A percentile compares a stretch with the other conserved stretches of the same genome.
Evolutionary conservation across 768 basidiomycete species (phyloP).

Genomic region (Candolleomyces eurysporus): DNA sequence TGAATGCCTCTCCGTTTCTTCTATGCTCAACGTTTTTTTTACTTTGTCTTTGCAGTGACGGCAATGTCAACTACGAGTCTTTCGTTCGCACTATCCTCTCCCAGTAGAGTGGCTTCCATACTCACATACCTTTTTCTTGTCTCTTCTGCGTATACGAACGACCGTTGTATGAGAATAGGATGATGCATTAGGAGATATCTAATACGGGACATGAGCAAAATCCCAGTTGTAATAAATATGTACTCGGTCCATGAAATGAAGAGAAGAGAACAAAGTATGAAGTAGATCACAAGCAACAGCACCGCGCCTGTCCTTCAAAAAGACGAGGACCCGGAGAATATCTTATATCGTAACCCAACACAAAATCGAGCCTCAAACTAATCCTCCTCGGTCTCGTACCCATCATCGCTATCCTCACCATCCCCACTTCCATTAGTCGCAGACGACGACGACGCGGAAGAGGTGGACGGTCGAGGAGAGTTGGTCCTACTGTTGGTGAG

Average conservation of each 20-base stretch:
- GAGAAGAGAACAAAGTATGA: background rate
- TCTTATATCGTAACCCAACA: too few relatives aligned
- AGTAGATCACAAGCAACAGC: background rate
- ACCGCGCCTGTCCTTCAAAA: too few relatives aligned
- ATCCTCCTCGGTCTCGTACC: constrained; percentile 53
- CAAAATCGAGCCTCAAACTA: background rate
- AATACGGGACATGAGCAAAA: background rate
- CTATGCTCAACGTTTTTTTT: background rate
- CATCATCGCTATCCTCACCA: constrained; percentile 45
- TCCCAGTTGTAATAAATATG: background rate
- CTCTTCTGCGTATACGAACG: background rate
- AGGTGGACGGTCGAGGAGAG: background rate
- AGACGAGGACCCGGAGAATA: too few relatives aligned
- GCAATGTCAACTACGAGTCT: constrained; percentile 96
- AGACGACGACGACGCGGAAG: background rate
- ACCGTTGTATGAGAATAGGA: background rate
- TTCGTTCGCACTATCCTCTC: constrained; percentile 91
- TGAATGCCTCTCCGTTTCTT: too few relatives aligned
- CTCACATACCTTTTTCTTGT: background rate
- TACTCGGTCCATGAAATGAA: background rate
- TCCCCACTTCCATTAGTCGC: constrained; percentile 6
- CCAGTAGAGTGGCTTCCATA: background rate
- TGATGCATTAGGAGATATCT: too few relatives aligned
- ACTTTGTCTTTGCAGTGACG: constrained; percentile 58
- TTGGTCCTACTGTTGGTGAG: constrained; percentile 24